Base-by-base conservation (phyloP, 345 rosid species). In the Fremontodendron californicum region DNA sequence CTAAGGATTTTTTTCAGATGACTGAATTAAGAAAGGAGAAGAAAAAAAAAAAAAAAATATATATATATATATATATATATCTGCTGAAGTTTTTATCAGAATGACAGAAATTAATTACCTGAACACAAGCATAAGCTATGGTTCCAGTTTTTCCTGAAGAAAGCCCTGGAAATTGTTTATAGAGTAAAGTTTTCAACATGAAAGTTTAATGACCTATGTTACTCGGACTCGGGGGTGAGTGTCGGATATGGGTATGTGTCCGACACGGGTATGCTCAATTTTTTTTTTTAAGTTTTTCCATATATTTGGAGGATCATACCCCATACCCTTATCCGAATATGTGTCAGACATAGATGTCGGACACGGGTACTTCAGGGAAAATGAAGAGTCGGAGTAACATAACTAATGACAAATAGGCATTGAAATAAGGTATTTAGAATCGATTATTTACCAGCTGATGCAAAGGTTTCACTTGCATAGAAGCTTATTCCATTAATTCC, bases 381-480 rank as follows among this genome's bases (percentile, higher is more conserved):
- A n/a, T n/a, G n/a, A n/a, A n/a, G n/a, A n/a, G n/a, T n/a, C n/a
- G n/a, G n/a, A n/a, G n/a, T n/a, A n/a, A n/a, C n/a, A n/a, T n/a
- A n/a, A n/a, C n/a, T n/a, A n/a, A n/a, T 21, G 61, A 69, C 27
- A 29, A 39, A 40, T 12, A 51, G 21, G 40, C 75, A 15, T 16
- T 13, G 39, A 66, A 52, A 3, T 31, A 7, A 71, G 46, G 61
- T 65, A 12, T 6, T 10, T 39, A 45, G 61, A 60, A n/a, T 18
- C 18, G 35, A 25, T 55, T 19, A 66, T 23, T 79, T 91, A 93
- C 98, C 97, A 6, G 97, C 98, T 74, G 90, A 78, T 25, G 83
- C 94, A 85, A 95, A 93, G 18, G 90, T 93, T 85, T 95, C 91
- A 16, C 98, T 95, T 57, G 91, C 96, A 42, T 95, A 93, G 83